phyloP scores from a whole-genome alignment of 2,329 filamentous ascomycete species.

The Dryadomyces quercus-mongolicae region DNA sequence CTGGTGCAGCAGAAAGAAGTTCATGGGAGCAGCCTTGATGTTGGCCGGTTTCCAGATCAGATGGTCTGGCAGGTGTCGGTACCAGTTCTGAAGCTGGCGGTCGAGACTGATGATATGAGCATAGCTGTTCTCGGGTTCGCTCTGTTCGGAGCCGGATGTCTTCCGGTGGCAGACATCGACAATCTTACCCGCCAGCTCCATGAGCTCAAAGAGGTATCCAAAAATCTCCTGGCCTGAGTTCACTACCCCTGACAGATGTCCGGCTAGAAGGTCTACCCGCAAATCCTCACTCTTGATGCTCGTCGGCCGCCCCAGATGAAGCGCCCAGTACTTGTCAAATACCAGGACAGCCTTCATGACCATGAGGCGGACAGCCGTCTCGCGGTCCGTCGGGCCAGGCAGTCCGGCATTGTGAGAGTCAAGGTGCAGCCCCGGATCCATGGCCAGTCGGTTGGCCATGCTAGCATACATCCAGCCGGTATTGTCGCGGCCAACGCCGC shows the following conservation, averaged over 20 bases:
- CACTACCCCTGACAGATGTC: constrained; percentile 13
- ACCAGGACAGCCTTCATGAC: constrained; percentile 38
- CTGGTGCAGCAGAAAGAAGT: constrained; percentile 42
- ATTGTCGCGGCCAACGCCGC: constrained; percentile 39
- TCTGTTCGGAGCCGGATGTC: constrained; percentile 17
- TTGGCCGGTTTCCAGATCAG: constrained; percentile 35
- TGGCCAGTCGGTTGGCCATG: constrained; percentile 32
- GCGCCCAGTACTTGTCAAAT: constrained; percentile 42
- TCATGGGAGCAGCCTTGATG: constrained; percentile 35
- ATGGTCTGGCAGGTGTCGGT: constrained; percentile 35
- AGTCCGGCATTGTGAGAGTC: constrained; percentile 21
- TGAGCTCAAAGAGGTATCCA: constrained; percentile 39
- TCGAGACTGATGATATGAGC: constrained; percentile 37
- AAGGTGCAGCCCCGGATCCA: constrained; percentile 36
- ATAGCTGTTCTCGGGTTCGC: constrained; percentile 32
- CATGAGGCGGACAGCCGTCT: constrained; percentile 36
- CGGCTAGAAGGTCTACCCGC: constrained; percentile 32
- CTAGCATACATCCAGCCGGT: constrained; percentile 41
- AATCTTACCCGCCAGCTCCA: constrained; percentile 41
- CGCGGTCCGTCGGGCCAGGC: constrained; percentile 33
- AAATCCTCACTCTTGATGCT: constrained; percentile 41
- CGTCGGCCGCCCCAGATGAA: constrained; percentile 39
- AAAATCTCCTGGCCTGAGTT: constrained; percentile 30
- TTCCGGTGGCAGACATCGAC: constrained; percentile 26
- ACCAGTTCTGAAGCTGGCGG: constrained; percentile 42